These are phyloP conservation scores for Helicocarpus griseus DNA, from an alignment of 2,329 filamentous ascomycete species.

Conservation along the genomic window DNA sequence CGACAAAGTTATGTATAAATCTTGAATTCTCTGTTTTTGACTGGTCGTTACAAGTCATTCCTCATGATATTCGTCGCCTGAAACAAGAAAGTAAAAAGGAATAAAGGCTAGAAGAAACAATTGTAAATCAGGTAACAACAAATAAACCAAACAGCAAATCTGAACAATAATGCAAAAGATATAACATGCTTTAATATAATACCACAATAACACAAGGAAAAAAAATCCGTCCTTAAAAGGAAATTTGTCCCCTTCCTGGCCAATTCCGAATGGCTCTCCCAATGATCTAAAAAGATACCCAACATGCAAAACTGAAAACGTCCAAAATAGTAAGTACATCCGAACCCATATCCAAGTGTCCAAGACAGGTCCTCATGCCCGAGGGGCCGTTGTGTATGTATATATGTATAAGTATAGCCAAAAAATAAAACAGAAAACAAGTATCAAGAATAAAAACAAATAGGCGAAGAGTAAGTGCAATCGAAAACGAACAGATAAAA, in stretches of 20 bases:
- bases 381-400: not conserved
- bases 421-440: not conserved
- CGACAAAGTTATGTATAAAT: not conserved
- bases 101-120: conserved; percentile 2
- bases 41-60: conserved; percentile 3
- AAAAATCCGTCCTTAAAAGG: not conserved
- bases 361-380: not conserved
- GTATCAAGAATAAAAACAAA: not conserved
- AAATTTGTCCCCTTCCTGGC: not conserved
- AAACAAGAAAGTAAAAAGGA: not conserved
- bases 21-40: conserved; percentile 1
- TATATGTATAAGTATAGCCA: not conserved
- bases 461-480: not conserved
- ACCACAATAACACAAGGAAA: not conserved
- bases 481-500: not conserved
- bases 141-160: too few relatives aligned
- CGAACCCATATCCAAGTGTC: not conserved
- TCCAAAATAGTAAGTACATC: conserved; percentile 1
- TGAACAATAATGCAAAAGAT: not conserved
- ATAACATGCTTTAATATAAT: not conserved
- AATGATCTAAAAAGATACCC: conserved; percentile 1
- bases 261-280: conserved; percentile 2
- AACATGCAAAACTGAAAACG: not conserved
- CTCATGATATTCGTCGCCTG: not conserved
- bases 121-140: not conserved